Percentiles rank a stretch among this genome's conserved stretches.
Evolutionary conservation across 345 rosid species (phyloP).

Genomic region (Melastoma malabathricum): DNA sequence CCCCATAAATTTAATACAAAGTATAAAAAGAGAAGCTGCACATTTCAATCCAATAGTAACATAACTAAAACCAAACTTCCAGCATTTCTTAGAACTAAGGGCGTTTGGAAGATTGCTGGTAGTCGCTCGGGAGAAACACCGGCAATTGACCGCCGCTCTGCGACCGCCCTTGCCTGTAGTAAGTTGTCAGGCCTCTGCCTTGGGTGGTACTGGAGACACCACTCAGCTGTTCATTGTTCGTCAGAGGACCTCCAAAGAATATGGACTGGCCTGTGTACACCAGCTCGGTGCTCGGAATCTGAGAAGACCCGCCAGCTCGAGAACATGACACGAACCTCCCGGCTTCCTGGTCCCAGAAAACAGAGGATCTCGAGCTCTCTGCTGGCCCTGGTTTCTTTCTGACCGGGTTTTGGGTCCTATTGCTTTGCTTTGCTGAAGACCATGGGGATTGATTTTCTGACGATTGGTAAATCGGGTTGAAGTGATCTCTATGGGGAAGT

Average conservation of each 20-base stretch:
- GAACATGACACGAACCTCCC: constrained; percentile 64
- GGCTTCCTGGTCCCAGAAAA: constrained; percentile 85
- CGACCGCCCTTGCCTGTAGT: constrained; percentile 48
- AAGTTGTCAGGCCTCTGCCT: constrained; percentile 30
- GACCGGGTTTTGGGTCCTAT: constrained; percentile 17
- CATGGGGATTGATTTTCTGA: constrained; percentile 48
- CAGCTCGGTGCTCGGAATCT: constrained; percentile 43
- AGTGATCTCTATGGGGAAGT: constrained; percentile 39
- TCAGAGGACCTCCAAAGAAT: constrained; percentile 55
- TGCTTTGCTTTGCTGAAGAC: constrained; percentile 24
- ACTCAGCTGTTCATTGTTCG: constrained; percentile 24
- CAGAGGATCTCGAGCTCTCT: constrained; percentile 37
- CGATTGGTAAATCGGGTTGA: constrained; percentile 63
- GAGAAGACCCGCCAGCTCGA: constrained; percentile 16
- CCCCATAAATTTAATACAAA: not conserved
- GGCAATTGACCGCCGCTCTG: constrained; percentile 77
- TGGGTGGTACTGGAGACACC: constrained; percentile 16
- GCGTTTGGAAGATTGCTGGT: constrained; percentile 35
- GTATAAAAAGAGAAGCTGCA: too few species aligned
- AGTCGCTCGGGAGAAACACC: constrained; percentile 71
- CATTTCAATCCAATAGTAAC: too few species aligned
- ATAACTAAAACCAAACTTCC: too few species aligned
- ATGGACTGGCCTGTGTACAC: constrained; percentile 41
- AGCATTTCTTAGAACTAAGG: constrained; percentile 10
- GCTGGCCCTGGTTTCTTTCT: constrained; percentile 22